A percentile compares a stretch with the other conserved stretches of the same genome.
phyloP scores from a whole-genome alignment of 495 filamentous ascomycete species.

The Bacidia gigantensis region DNA sequence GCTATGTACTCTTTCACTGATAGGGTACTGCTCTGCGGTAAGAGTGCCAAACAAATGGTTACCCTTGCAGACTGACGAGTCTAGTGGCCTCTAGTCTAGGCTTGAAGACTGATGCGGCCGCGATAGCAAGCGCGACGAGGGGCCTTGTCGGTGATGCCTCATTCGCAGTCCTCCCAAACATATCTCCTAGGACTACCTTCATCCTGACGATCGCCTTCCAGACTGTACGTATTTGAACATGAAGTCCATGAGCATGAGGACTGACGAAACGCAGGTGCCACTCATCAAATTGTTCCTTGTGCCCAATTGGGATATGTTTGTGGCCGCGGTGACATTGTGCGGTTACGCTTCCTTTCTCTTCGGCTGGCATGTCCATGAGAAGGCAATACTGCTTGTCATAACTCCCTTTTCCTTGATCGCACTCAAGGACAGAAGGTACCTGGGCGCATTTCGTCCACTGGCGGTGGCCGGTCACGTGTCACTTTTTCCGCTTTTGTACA shows the following conservation, averaged over 20 bases:
- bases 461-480: constrained; percentile 91
- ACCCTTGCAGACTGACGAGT: constrained; percentile 17
- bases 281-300: constrained; percentile 68
- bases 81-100: constrained; percentile 68
- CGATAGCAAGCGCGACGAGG: constrained; percentile 76
- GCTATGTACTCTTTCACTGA: constrained; percentile 91
- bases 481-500: constrained; percentile 87
- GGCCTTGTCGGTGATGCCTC: constrained; percentile 90
- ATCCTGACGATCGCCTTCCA: constrained; percentile 72
- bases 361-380: constrained; percentile 98
- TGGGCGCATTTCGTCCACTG: constrained; percentile 81
- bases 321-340: constrained; percentile 84
- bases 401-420: constrained; percentile 93
- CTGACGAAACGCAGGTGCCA: constrained; percentile 39
- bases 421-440: constrained; percentile 78
- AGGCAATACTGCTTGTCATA: constrained; percentile 86
- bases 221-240: constrained; percentile 32
- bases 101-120: constrained; percentile 53
- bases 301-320: constrained; percentile 75
- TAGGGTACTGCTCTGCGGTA: constrained; percentile 65
- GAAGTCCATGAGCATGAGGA: not conserved
- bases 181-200: constrained; percentile 70
- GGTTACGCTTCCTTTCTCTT: constrained; percentile 95
- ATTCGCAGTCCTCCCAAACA: constrained; percentile 82
- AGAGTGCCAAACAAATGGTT: constrained; percentile 17